Percentiles rank a stretch among this genome's conserved stretches.
These are phyloP conservation scores for Clitoria ternatea DNA, from an alignment of 306 rosid species.

Conservation along the genomic window DNA sequence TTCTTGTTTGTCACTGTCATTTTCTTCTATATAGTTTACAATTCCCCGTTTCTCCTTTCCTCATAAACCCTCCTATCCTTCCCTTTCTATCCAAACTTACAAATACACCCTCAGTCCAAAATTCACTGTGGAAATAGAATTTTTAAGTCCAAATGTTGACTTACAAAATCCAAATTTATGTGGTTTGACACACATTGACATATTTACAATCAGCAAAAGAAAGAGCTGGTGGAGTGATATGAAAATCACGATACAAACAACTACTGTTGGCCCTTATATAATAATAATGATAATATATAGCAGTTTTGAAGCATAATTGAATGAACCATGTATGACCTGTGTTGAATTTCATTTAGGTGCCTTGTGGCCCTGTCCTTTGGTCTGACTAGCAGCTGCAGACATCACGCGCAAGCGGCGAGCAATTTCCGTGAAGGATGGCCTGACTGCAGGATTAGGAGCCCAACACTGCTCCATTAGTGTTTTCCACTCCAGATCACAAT, in stretches of 20 bases:
- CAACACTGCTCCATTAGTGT: conserved; percentile 94
- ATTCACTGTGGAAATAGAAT: conserved; percentile 12
- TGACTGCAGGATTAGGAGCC: conserved; percentile 86
- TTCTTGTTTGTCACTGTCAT: too few species aligned
- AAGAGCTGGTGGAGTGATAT: neutral
- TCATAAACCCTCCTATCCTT: too few species aligned
- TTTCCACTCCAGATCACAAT: conserved; percentile 83
- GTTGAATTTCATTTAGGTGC: conserved; percentile 53
- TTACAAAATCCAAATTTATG: conserved; percentile 9
- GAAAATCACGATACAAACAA: conserved; percentile 28
- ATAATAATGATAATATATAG: neutral
- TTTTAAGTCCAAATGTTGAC: conserved; percentile 8
- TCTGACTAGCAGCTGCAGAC: conserved; percentile 67
- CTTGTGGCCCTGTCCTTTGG: conserved; percentile 71
- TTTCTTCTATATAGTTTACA: too few species aligned
- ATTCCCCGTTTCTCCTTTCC: too few species aligned
- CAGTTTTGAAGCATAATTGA: conserved; percentile 31
- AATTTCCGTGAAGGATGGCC: conserved; percentile 93
- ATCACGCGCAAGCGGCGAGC: conserved; percentile 69
- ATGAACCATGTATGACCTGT: conserved; percentile 27
- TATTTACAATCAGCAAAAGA: conserved; percentile 11
- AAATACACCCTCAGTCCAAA: neutral
- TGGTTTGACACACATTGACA: conserved; percentile 25
- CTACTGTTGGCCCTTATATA: conserved; percentile 18
- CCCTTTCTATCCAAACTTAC: too few species aligned